Base-by-base conservation (phyloP, 2,329 filamentous ascomycete species). In the Trichoderma polysporum region DNA sequence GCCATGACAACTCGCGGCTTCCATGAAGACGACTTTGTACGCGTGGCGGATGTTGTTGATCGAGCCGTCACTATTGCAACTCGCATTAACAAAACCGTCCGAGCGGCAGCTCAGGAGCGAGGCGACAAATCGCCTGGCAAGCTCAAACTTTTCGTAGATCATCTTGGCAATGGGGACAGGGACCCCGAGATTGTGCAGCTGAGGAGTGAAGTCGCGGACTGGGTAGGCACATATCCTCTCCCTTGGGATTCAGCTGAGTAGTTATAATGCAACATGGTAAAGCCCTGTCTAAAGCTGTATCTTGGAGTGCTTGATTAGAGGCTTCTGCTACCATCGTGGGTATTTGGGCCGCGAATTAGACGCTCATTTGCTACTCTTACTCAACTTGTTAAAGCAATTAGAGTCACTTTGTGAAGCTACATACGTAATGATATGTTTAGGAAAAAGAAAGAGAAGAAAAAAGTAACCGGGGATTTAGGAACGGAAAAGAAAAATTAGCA, bases 1-100 rank as follows among this genome's bases (percentile, higher is more conserved):
- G 95, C 95, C 72, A 99, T 99, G 95, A 98, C 95, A 25, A 97
- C 93, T 19, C 89, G 95, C 69, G 95, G 94, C n/a, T 94, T 99
- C 78, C 87, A 86, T 72, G 90, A 94, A 74, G 88, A 90, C 65
- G 95, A 99, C 80, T 99, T 98, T 80, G 87, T 88, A 64, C 87
- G 91, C 17, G 92, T 97, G 15, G 93, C 92, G 15, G 91, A 93
- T 74, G 92, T 96, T 70, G 91, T 97, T 62, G 91, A 94, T 79
- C 88, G 91, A 56, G 90, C 91, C 9, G 92, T 97, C 54, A 88
- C 86, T 33, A 93, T 97, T 72, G 90, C 92, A 1, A 85, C 90
- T 71, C 87, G 91, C 68, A 82, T 97, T 53, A 90, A 94, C 79
- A 92, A 88, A 78, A 86, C 87, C 68, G 90, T 89, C 4, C 86